Evolutionary conservation across 108 stramenopile genomes (phyloP), one percentile per base, ranked within the genome.

Genomic region (Fragilariopsis cylindrus): DNA sequence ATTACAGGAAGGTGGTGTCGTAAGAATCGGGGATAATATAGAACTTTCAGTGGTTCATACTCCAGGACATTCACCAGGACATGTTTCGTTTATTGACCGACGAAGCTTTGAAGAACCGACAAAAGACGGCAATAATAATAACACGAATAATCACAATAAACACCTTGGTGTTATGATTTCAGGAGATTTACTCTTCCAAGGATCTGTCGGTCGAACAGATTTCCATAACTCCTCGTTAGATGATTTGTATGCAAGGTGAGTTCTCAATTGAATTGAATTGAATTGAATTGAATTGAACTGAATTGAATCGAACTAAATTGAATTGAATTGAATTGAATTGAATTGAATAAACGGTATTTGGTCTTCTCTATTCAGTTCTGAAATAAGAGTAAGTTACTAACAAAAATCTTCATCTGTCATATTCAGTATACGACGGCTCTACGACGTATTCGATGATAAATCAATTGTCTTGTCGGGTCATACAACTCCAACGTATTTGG

Each of bases 141-240:
- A 69, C 49, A 21, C 21, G 21, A 70, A 71, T 48, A 8, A 5
- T 42, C 8, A 9, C 12, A 18, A 7, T 16, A 39, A 48, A 5
- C 19, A 7, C n/a, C 75, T 71, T 7, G 48, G 49, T 43, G 75
- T 81, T 16, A 58, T 81, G 64, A 13, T 76, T 6, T 64, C 65
- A 16, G 80, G 80, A 44, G 80, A 81, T 74, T 42, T 81, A 44
- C 60, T 81, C 30, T 81, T 81, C 54, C 74, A 71, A 16, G 80
- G 80, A n/a, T 81, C 80, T 18, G 80, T 81, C 7, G 80, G 80
- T 11, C 70, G 80, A 40, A 81, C 80, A 3, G 80, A 81, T 66
- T 76, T 81, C 57, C 74, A 42, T 56, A 81, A 81, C 65, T 47
- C 71, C 8, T 74, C 73, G 7, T 46, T 75, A 11, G 79, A 80